These are phyloP conservation scores for Phialophora tarda DNA, from an alignment of 2,329 filamentous ascomycete genomes.

Conservation along the genomic window DNA sequence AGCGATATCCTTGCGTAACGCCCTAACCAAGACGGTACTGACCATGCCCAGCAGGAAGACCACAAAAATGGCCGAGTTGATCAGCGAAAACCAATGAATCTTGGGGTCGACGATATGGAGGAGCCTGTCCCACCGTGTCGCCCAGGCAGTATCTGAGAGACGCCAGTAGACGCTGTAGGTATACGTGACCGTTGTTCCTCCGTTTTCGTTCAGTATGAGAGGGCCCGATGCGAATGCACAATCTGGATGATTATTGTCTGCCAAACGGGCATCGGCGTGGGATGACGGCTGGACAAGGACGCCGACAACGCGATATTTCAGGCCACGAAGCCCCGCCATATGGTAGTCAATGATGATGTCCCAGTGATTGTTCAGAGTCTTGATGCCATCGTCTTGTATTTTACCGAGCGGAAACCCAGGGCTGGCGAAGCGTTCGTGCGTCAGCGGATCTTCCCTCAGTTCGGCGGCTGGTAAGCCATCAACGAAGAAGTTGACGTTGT, in stretches of 20 bases:
- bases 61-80: constrained; percentile 95
- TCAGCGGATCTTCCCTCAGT: constrained; percentile 75
- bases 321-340: constrained; percentile 63
- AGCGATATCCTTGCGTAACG: constrained; percentile 91
- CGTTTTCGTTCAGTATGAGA: constrained; percentile 69
- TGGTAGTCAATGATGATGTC: constrained; percentile 95
- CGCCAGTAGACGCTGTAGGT: constrained; percentile 94
- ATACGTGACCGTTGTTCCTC: constrained; percentile 73
- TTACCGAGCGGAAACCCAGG: constrained; percentile 83
- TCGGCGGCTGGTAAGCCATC: constrained; percentile 93
- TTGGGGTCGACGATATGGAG: constrained; percentile 95
- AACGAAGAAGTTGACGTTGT: constrained; percentile 93
- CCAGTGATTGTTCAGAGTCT: constrained; percentile 89
- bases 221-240: constrained; percentile 58
- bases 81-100: constrained; percentile 98
- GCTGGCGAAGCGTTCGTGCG: constrained; percentile 81
- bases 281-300: constrained; percentile 87
- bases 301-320: constrained; percentile 86
- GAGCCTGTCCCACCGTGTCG: constrained; percentile 98
- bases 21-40: constrained; percentile 85
- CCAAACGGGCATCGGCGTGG: constrained; percentile 48
- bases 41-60: constrained; percentile 90
- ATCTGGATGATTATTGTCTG: constrained; percentile 61
- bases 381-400: constrained; percentile 59
- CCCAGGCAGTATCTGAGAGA: constrained; percentile 84